phyloP scores from a whole-genome alignment of 108 stramenopile species.

The Pseudonitzschia pungens region DNA sequence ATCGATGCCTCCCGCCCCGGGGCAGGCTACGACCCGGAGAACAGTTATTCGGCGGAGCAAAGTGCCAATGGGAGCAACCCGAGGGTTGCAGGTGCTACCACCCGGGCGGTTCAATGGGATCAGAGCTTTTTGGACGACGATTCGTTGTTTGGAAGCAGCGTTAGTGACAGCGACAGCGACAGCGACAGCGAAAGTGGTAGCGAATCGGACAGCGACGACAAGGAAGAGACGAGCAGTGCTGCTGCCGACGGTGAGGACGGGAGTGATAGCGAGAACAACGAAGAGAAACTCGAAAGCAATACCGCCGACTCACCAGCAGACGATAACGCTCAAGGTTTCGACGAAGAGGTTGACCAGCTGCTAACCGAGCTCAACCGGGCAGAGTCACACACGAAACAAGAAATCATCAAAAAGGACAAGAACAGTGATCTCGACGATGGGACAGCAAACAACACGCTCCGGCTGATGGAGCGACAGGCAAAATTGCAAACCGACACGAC shows the following conservation, averaged over 20 bases:
- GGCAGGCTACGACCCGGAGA: not conserved
- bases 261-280: not conserved
- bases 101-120: constrained; percentile 36
- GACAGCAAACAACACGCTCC: constrained; percentile 38
- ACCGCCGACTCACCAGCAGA: not conserved
- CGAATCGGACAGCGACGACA: constrained; percentile 21
- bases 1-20: not conserved
- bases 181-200: constrained; percentile 27
- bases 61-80: not conserved
- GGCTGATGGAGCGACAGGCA: constrained; percentile 37
- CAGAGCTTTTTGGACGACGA: constrained; percentile 75
- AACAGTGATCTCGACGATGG: constrained; percentile 24
- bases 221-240: constrained; percentile 22
- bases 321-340: constrained; percentile 3
- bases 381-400: constrained; percentile 28
- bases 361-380: constrained; percentile 46
- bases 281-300: not conserved
- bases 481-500: constrained; percentile 35
- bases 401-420: constrained; percentile 17
- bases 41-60: not conserved
- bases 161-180: constrained; percentile 36
- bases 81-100: not conserved
- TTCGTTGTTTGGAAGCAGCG: constrained; percentile 75
- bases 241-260: constrained; percentile 27
- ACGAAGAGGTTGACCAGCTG: constrained; percentile 63